A percentile compares a stretch with the other conserved stretches of the same genome.
Conservation (phyloP, 2,329 filamentous ascomycete species). For the Onygenales sp. region DNA sequence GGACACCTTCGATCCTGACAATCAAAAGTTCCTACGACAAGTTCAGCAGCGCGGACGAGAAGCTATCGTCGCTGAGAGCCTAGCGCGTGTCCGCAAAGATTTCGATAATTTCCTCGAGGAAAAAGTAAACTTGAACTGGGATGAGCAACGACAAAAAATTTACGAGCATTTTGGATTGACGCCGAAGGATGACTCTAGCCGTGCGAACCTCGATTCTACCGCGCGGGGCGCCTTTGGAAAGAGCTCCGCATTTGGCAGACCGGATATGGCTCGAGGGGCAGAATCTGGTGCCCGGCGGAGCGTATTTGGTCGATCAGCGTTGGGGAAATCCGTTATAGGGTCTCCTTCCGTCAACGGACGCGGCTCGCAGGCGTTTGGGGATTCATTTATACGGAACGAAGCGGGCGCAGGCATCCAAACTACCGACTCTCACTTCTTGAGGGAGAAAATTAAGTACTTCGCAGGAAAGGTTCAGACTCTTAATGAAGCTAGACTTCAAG, state of each 20-base stretch:
- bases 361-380: constrained; percentile 55
- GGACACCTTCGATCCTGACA: constrained; percentile 44
- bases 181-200: constrained; percentile 32
- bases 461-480: constrained; percentile 69
- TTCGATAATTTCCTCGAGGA: constrained; percentile 93
- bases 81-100: constrained; percentile 78
- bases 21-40: constrained; percentile 68
- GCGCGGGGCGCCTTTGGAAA: constrained; percentile 42
- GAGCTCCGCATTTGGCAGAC: constrained; percentile 28
- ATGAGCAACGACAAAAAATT: constrained; percentile 81
- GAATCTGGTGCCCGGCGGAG: constrained; percentile 39
- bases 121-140: constrained; percentile 92
- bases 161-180: constrained; percentile 91
- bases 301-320: constrained; percentile 58
- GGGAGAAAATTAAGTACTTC: constrained; percentile 77
- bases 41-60: constrained; percentile 84
- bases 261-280: constrained; percentile 34
- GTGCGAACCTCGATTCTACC: constrained; percentile 34
- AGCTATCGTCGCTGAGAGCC: constrained; percentile 83
- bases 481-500: constrained; percentile 61
- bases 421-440: constrained; percentile 65
- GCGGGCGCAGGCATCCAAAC: constrained; percentile 37
- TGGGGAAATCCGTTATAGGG: constrained; percentile 82
- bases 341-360: constrained; percentile 58
- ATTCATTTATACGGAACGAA: constrained; percentile 51